phyloP scores from a whole-genome alignment of 2,329 filamentous ascomycete species.

The Ceratocystis huliohia region DNA sequence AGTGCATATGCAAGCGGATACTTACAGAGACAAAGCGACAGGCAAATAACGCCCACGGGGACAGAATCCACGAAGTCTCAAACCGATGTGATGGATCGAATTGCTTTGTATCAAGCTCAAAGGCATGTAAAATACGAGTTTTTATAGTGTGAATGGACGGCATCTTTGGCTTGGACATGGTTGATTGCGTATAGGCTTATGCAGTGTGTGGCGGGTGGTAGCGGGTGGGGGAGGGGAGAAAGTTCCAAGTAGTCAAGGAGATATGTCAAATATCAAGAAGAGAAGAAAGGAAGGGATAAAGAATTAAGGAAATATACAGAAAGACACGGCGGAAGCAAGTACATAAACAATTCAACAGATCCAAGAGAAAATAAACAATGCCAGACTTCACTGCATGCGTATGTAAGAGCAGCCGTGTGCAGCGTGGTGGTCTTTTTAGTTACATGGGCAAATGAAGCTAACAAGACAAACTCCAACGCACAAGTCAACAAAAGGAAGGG shows the following conservation, averaged over 20 bases:
- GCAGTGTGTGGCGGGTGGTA: not conserved
- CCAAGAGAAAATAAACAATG: not conserved
- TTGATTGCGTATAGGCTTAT: not conserved
- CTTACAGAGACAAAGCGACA: slow-evolving; percentile 43
- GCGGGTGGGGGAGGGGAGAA: not conserved
- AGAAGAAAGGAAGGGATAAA: not conserved
- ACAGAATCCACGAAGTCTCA: slow-evolving; percentile 70
- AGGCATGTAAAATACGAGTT: slow-evolving; percentile 22
- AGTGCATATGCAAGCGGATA: slow-evolving; percentile 21
- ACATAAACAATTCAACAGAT: not conserved
- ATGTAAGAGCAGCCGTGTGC: not conserved
- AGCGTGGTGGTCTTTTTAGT: not conserved
- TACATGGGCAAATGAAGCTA: not conserved
- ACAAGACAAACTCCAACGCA: not conserved
- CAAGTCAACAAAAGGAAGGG: slow-evolving; percentile 1
- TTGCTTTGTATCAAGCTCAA: slow-evolving; percentile 32
- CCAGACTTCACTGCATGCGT: not conserved
- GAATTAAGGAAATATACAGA: not conserved
- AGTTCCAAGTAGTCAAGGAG: not conserved
- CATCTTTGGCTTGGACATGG: not conserved
- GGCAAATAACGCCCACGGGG: slow-evolving; percentile 48
- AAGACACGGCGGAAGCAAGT: not conserved
- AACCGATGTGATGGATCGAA: slow-evolving; percentile 53
- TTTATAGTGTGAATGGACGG: not conserved
- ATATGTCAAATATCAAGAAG: not conserved